Percentiles rank a stretch among this genome's conserved stretches.
Conservation (phyloP, 1,139 yeast genomes). For the Magnusiomyces clavatus region DNA sequence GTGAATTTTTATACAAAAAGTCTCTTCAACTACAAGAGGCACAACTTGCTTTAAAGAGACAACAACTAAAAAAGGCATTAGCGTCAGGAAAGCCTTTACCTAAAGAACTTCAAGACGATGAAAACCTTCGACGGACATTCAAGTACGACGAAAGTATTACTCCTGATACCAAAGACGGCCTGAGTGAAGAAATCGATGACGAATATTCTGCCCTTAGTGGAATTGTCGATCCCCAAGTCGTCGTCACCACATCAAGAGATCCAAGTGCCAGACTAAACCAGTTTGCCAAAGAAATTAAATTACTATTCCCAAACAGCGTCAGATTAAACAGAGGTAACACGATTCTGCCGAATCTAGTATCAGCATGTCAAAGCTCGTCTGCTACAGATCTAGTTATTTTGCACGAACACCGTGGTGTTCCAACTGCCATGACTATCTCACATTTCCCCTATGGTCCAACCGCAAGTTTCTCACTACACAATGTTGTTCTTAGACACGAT, state of each 20-base stretch:
- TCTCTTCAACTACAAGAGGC: constrained; percentile 89
- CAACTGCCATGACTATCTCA: constrained; percentile 83
- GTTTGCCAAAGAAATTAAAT: constrained; percentile 84
- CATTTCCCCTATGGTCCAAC: constrained; percentile 99
- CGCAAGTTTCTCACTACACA: constrained; percentile 87
- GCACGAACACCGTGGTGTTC: constrained; percentile 98
- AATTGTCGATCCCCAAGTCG: constrained; percentile 81
- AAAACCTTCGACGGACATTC: constrained; percentile 68
- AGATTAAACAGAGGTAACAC: constrained; percentile 91
- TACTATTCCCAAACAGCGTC: constrained; percentile 82
- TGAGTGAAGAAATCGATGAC: constrained; percentile 50
- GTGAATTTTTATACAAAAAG: constrained; percentile 84
- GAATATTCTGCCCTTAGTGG: constrained; percentile 88
- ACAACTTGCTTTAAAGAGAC: constrained; percentile 75
- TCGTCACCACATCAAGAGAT: constrained; percentile 89
- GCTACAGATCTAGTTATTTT: constrained; percentile 77
- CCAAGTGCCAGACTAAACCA: constrained; percentile 81
- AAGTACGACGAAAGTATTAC: constrained; percentile 70
- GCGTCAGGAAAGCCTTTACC: constrained; percentile 89
- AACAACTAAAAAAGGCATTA: constrained; percentile 74
- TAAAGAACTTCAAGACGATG: constrained; percentile 84
- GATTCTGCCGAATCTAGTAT: constrained; percentile 74
- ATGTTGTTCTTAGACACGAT: constrained; percentile 91
- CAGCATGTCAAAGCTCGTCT: constrained; percentile 69
- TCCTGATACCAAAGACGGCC: constrained; percentile 21